Evolutionary conservation across 441 rosid genomes (phyloP), one percentile per base, ranked within the genome.

Genomic region (Croton laevigatus): DNA sequence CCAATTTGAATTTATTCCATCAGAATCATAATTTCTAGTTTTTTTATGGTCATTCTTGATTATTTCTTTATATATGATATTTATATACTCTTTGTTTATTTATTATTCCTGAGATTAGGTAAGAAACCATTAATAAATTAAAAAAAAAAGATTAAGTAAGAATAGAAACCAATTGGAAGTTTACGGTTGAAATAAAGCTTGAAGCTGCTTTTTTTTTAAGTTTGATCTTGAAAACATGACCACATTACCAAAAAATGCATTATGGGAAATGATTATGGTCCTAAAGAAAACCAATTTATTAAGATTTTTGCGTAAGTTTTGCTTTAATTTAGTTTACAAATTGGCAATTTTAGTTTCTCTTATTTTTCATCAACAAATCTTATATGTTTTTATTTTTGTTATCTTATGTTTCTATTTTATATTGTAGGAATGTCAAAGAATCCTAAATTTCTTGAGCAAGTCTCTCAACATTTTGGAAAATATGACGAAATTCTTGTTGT

Each of bases 401-500:
- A 48, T 23, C 6, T 27, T 52, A 14, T 52, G 11, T n/a, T 52
- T 62, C 49, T 74, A 32, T 46, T 36, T 54, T 52, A 40, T 58
- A 57, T 52, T 70, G 73, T 66, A 91, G 98, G 95, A 63, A 81
- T 90, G 90, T 65, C 83, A 8, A 88, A 83, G 89, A 94, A 94
- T 79, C 79, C 76, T 40, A 78, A 75, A 51, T 94, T 94, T 75
- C 32, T 87, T 66, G 78, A 83, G 49, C 81, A 94, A 82, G 94
- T 90, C 20, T 81, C 82, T 6, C 60, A 78, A 9, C 85, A 78
- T 69, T 91, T 90, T 59, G 84, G 87, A 59, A 85, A 86, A 79
- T 85, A 90, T 51, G 94, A 88, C 76, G 98, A 94, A 73, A 84
- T 94, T 65, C 81, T 94, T 73, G 85, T 91, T 32, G 98, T 90